Percentiles rank a stretch among this genome's conserved stretches.
These are phyloP conservation scores for Pneumocystis canis DNA, from an alignment of 1,139 yeast species.

Conservation along the genomic window DNA sequence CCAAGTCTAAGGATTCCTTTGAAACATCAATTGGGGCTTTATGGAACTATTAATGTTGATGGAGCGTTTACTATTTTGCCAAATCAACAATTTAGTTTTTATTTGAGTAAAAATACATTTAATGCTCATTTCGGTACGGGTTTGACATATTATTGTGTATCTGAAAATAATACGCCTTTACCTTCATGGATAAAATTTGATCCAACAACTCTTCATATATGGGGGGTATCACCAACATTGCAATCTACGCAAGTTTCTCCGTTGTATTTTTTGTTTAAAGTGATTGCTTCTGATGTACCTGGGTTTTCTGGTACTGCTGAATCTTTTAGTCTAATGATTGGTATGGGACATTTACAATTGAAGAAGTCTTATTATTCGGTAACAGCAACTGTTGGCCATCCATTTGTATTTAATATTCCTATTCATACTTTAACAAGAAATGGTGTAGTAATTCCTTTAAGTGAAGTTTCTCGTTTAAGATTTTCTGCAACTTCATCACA, in stretches of 20 bases:
- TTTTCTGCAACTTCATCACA: constrained; percentile 17
- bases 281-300: constrained; percentile 63
- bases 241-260: constrained; percentile 83
- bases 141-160: constrained; percentile 66
- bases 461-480: constrained; percentile 41
- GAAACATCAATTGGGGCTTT: constrained; percentile 13
- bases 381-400: constrained; percentile 51
- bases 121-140: constrained; percentile 31
- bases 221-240: constrained; percentile 79
- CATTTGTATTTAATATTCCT: constrained; percentile 47
- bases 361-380: constrained; percentile 30
- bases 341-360: constrained; percentile 75
- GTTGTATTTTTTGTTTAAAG: constrained; percentile 49
- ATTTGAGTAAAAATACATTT: constrained; percentile 49
- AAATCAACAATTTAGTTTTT: constrained; percentile 46
- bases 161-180: constrained; percentile 66
- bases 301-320: constrained; percentile 67
- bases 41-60: constrained; percentile 36
- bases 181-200: constrained; percentile 81
- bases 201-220: constrained; percentile 44
- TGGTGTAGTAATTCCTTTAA: constrained; percentile 31
- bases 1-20: constrained; percentile 14
- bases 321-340: constrained; percentile 58
- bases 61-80: constrained; percentile 63
- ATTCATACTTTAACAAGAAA: constrained; percentile 46